phyloP scores from a whole-genome alignment of 1,139 yeast genomes.

The Hansenula lynferdii region DNA sequence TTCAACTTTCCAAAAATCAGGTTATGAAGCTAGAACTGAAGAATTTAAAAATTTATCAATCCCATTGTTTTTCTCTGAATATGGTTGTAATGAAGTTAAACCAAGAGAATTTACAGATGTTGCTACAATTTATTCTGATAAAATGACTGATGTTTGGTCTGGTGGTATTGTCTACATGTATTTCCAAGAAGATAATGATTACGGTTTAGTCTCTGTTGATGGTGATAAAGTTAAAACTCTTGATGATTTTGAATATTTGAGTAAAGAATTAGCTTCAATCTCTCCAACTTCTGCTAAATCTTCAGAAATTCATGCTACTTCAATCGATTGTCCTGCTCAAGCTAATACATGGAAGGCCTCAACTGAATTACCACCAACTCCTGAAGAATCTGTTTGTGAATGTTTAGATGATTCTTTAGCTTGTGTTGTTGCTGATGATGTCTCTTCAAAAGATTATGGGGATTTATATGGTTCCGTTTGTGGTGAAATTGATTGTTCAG shows the following conservation, averaged over 20 bases:
- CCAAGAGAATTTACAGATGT: constrained; percentile 70
- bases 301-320: constrained; percentile 41
- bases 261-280: constrained; percentile 46
- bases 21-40: constrained; percentile 48
- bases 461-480: constrained; percentile 55
- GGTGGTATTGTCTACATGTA: constrained; percentile 93
- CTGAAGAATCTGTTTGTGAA: constrained; percentile 54
- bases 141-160: constrained; percentile 82
- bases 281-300: constrained; percentile 58
- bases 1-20: constrained; percentile 50
- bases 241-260: constrained; percentile 52
- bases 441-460: constrained; percentile 46
- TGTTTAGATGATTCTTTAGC: constrained; percentile 47
- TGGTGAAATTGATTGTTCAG: constrained; percentile 44
- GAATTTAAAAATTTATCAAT: constrained; percentile 43
- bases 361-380: constrained; percentile 70
- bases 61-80: constrained; percentile 60
- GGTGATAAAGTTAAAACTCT: constrained; percentile 54
- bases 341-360: constrained; percentile 54
- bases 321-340: constrained; percentile 48
- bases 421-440: constrained; percentile 49
- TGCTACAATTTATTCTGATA: constrained; percentile 49
- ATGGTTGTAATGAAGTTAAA: constrained; percentile 49
- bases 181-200: constrained; percentile 70
- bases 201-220: constrained; percentile 63